Percentiles rank a stretch among this genome's conserved stretches.
phyloP scores from a whole-genome alignment of 2,329 filamentous ascomycete genomes.

The Aureobasidium mangrovei region DNA sequence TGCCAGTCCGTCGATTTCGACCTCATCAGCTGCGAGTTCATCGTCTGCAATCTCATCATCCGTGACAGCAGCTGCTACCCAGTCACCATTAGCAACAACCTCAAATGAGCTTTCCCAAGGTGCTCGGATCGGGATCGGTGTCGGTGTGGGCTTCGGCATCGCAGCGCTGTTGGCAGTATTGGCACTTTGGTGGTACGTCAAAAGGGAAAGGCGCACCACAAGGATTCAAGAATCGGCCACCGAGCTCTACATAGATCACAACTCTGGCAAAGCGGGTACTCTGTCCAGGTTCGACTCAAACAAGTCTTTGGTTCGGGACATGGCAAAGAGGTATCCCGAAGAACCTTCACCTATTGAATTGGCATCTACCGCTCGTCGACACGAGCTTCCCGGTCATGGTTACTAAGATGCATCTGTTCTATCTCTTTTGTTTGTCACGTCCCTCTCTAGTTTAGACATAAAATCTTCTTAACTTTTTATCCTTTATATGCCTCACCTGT shows the following conservation, averaged over 20 bases:
- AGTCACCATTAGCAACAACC: background rate
- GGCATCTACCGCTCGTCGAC: background rate
- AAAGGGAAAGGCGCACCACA: background rate
- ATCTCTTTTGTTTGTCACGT: too few relatives aligned
- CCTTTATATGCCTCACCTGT: too few relatives aligned
- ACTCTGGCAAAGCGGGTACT: too few relatives aligned
- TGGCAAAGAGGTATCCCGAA: too few relatives aligned
- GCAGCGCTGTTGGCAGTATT: conserved; percentile 18
- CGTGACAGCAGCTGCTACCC: background rate
- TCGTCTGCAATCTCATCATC: background rate
- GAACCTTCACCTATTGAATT: background rate
- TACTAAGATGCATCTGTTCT: too few relatives aligned
- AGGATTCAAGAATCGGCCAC: too few relatives aligned
- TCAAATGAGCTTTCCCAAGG: background rate
- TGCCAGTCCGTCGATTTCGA: background rate
- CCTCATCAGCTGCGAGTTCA: background rate
- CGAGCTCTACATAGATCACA: too few relatives aligned
- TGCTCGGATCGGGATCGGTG: background rate
- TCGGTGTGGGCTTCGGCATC: conserved; percentile 17
- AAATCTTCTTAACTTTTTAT: too few relatives aligned
- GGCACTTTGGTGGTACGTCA: background rate
- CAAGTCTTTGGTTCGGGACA: too few relatives aligned
- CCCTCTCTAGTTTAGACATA: too few relatives aligned
- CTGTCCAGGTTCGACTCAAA: background rate
- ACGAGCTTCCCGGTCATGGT: background rate